Conservation (phyloP, 2,329 filamentous ascomycete genomes). For the Diplodia mutila region DNA sequence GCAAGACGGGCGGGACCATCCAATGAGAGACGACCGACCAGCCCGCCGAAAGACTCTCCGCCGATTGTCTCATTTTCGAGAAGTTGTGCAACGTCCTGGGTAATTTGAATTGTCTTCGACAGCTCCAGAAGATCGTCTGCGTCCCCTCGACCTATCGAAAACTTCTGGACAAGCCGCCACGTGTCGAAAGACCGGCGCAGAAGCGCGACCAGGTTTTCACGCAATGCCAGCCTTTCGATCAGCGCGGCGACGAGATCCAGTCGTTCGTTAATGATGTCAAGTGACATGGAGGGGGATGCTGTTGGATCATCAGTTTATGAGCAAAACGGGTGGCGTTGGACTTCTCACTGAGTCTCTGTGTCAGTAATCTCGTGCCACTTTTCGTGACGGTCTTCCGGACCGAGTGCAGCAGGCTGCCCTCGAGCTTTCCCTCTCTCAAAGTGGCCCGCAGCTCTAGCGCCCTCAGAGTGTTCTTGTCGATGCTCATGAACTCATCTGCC, state of each 20-base stretch:
- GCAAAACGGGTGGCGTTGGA: background rate
- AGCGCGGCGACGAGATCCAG: conserved; percentile 82
- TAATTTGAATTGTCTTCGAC: conserved; percentile 77
- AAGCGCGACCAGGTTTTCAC: conserved; percentile 69
- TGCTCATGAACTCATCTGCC: conserved; percentile 77
- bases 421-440: conserved; percentile 74
- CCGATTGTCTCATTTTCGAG: conserved; percentile 39
- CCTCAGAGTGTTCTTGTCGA: conserved; percentile 89
- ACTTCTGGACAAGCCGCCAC: conserved; percentile 89
- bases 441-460: conserved; percentile 89
- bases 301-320: conserved; percentile 28
- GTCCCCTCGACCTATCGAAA: conserved; percentile 88
- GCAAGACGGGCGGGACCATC: conserved; percentile 70
- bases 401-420: conserved; percentile 88
- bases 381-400: conserved; percentile 88
- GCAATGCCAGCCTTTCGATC: conserved; percentile 66
- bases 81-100: conserved; percentile 64
- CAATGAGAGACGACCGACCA: conserved; percentile 66
- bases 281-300: conserved; percentile 84
- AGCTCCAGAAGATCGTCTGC: conserved; percentile 86
- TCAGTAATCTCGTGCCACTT: conserved; percentile 82
- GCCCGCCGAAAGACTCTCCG: conserved; percentile 34
- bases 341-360: conserved; percentile 73
- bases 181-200: conserved; percentile 81
- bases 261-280: conserved; percentile 75